phyloP scores from a whole-genome alignment of 2,329 filamentous ascomycete genomes.

The Aspergillus flavus region DNA sequence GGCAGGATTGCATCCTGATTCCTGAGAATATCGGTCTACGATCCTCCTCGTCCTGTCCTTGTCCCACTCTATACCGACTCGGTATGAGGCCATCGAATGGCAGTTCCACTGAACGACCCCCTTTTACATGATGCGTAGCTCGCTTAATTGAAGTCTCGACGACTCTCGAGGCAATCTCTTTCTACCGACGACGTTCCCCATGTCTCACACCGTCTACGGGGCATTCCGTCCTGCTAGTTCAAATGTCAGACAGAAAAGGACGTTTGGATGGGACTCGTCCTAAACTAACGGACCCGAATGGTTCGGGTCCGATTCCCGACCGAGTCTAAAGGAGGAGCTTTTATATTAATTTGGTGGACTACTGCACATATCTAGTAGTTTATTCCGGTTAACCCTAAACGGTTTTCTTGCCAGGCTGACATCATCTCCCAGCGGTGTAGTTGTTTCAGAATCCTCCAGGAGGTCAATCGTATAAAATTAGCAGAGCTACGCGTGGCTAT shows the following conservation, averaged over 20 bases:
- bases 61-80: background rate
- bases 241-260: background rate
- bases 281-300: background rate
- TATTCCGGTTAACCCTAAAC: background rate
- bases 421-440: background rate
- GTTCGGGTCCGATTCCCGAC: slow-evolving; percentile 10
- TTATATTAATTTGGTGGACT: background rate
- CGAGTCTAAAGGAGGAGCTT: background rate
- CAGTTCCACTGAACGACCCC: background rate
- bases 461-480: background rate
- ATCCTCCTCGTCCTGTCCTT: too few relatives aligned
- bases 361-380: background rate
- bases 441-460: background rate
- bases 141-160: background rate
- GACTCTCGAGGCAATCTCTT: background rate
- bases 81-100: background rate
- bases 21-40: too few relatives aligned
- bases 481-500: background rate
- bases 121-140: background rate
- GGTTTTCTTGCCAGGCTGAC: background rate
- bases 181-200: background rate
- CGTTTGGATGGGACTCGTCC: background rate
- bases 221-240: background rate
- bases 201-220: background rate
- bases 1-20: background rate